Evolutionary conservation across 495 filamentous ascomycete genomes (phyloP).

Genomic region (Sphaerosporella brunnea): DNA sequence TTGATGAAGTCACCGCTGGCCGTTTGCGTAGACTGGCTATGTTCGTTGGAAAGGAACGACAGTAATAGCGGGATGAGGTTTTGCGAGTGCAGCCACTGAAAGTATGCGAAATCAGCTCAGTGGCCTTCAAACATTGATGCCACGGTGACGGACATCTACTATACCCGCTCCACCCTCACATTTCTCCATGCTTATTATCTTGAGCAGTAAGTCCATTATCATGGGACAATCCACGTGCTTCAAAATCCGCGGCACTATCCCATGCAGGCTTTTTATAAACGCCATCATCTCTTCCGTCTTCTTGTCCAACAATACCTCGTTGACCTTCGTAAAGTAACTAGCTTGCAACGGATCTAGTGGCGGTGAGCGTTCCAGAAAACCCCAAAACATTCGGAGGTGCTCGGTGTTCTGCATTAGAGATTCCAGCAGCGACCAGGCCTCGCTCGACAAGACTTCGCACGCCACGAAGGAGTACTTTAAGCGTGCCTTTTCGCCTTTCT

Average conservation of each 20-base stretch:
- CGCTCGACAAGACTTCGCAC: conserved; percentile 83
- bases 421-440: conserved; percentile 90
- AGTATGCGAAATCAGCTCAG: background rate
- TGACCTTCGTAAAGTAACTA: conserved; percentile 96
- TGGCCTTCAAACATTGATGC: background rate
- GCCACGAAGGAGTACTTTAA: conserved; percentile 82
- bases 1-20: conserved; percentile 97
- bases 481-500: conserved; percentile 67
- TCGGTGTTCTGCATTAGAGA: conserved; percentile 69
- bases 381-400: conserved; percentile 71
- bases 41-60: conserved; percentile 66
- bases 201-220: conserved; percentile 95
- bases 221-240: conserved; percentile 94
- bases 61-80: conserved; percentile 77
- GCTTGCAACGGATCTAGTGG: conserved; percentile 84
- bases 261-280: conserved; percentile 64
- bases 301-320: conserved; percentile 86
- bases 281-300: conserved; percentile 94
- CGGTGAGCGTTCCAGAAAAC: conserved; percentile 58
- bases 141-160: conserved; percentile 55
- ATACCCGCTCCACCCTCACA: conserved; percentile 79
- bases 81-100: conserved; percentile 80
- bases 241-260: conserved; percentile 65
- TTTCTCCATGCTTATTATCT: conserved; percentile 94
- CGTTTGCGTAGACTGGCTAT: conserved; percentile 74